A percentile compares a stretch with the other conserved stretches of the same genome.
Evolutionary conservation across 1,284 basidiomycete genomes (phyloP).

Genomic region (Moesziomyces sp.): DNA sequence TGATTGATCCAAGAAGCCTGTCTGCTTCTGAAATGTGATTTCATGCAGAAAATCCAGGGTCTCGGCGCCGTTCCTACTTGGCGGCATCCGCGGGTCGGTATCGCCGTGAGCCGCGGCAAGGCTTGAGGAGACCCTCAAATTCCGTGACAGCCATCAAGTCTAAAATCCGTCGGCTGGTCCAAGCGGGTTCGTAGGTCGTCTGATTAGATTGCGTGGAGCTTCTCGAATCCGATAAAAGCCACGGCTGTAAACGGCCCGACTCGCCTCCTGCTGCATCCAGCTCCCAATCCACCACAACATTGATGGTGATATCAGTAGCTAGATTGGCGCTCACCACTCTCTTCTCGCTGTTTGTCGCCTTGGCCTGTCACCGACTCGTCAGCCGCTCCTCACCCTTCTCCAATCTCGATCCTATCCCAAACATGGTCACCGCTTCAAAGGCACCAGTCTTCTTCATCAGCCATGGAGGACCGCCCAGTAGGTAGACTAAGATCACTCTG

Average conservation of each 20-base stretch:
- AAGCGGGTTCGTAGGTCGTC: too few relatives aligned
- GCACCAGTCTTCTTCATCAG: constrained; percentile 54
- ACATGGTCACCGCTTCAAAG: constrained; percentile 12
- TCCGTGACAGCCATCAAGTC: constrained; percentile 2
- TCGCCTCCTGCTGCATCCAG: too few relatives aligned
- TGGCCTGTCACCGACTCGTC: constrained; percentile 6
- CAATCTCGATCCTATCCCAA: background rate
- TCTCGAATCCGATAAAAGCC: background rate
- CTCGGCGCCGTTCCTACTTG: too few relatives aligned
- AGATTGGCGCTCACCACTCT: constrained; percentile 8
- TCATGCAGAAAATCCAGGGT: background rate
- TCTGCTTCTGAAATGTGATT: background rate
- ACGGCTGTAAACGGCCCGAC: background rate
- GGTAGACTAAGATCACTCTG: background rate
- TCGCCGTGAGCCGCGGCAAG: constrained; percentile 9
- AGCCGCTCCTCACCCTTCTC: background rate
- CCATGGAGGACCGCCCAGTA: constrained; percentile 68
- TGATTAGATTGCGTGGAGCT: background rate
- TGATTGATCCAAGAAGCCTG: background rate
- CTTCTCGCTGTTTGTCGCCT: constrained; percentile 11
- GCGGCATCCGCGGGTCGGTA: constrained; percentile 3
- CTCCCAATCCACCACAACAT: background rate
- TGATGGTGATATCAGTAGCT: constrained; percentile 6
- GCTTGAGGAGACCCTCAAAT: constrained; percentile 4
- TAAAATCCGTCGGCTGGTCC: background rate